Evolutionary conservation across 2,329 filamentous ascomycete genomes (phyloP).

Genomic region (Teratosphaeria pseudoeucalypti): DNA sequence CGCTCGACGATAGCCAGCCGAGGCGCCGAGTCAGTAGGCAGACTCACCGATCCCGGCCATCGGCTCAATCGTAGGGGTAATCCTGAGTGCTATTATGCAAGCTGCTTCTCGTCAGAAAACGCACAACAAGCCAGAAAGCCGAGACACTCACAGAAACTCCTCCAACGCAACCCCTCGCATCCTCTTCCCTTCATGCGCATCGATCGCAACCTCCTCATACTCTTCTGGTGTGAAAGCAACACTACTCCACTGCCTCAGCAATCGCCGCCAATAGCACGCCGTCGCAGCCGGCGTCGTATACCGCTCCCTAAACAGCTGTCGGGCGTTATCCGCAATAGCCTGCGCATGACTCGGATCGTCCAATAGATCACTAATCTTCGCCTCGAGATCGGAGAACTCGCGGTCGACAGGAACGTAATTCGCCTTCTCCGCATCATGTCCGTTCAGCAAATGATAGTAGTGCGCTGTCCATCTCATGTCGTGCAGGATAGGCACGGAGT

Average conservation of each 20-base stretch:
- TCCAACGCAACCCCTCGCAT: conserved; percentile 1
- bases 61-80: not conserved
- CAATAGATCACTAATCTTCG: conserved; percentile 16
- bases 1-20: not conserved
- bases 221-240: not conserved
- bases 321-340: conserved; percentile 18
- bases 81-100: not conserved
- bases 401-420: conserved; percentile 22
- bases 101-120: not conserved
- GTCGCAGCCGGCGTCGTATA: conserved; percentile 23
- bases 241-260: conserved; percentile 21
- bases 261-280: conserved; percentile 22
- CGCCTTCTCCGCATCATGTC: conserved; percentile 9
- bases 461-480: conserved; percentile 23
- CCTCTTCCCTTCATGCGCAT: not conserved
- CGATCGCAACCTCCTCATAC: not conserved
- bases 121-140: not conserved
- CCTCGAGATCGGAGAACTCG: conserved; percentile 22
- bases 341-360: conserved; percentile 14
- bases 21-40: not conserved
- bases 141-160: not conserved
- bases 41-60: not conserved
- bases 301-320: conserved; percentile 17
- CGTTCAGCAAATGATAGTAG: conserved; percentile 20
- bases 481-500: conserved; percentile 22